Conservation (phyloP, 2,329 filamentous ascomycete genomes). For the Xylaria polymorpha region DNA sequence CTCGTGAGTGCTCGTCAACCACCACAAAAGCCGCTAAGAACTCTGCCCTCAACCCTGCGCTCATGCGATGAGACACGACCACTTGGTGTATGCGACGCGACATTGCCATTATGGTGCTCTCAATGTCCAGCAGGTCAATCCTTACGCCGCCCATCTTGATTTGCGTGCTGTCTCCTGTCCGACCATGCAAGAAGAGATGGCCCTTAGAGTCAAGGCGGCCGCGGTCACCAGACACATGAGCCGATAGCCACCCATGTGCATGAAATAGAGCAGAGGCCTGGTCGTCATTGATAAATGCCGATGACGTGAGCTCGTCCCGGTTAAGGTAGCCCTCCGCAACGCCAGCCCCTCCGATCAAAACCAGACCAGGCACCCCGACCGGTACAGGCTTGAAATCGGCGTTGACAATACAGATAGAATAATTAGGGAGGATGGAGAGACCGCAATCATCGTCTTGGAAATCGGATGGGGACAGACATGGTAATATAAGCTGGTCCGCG, state of each 20-base stretch:
- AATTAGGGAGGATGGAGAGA: neutral
- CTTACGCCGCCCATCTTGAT: slow-evolving; percentile 9
- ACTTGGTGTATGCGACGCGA: too few relatives aligned
- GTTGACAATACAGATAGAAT: neutral
- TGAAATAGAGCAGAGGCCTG: neutral
- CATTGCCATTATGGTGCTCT: neutral
- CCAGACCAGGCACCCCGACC: neutral
- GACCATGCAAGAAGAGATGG: neutral
- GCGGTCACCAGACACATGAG: neutral
- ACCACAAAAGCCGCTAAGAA: too few relatives aligned
- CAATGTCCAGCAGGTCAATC: slow-evolving; percentile 11
- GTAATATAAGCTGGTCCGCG: too few relatives aligned
- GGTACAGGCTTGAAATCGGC: neutral
- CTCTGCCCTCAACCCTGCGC: too few relatives aligned
- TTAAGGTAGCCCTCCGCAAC: slow-evolving; percentile 13
- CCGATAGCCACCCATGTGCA: neutral
- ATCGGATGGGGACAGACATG: too few relatives aligned
- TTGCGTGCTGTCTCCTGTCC: neutral
- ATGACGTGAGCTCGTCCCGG: neutral
- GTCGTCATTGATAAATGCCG: neutral
- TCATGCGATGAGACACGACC: too few relatives aligned
- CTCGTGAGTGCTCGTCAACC: too few relatives aligned
- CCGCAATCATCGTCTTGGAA: neutral
- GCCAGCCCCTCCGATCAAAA: neutral
- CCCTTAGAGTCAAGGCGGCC: neutral